Evolutionary conservation across 176 grass and related monocot species (phyloP), one percentile per base, ranked within the genome.

Genomic region (Raddia guianensis): DNA sequence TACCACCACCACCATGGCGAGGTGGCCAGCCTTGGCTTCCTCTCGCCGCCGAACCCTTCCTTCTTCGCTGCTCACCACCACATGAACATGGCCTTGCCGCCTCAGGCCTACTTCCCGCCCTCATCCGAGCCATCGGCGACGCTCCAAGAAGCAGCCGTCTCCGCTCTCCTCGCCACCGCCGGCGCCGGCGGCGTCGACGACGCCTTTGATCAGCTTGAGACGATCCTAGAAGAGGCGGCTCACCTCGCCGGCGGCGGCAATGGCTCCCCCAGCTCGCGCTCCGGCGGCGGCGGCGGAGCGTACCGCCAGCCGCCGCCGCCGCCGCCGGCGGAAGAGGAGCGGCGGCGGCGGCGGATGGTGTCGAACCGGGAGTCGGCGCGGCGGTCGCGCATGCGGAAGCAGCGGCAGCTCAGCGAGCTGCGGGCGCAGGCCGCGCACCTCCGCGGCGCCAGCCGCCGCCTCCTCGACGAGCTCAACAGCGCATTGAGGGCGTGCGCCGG

Each of bases 321-420:
- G 62, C 21, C 27, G 1, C 27, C 27, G 34, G 75, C 85, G 10
- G 79, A 71, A 40, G 86, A 95, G 63, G 96, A 93, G 84, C 46
- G 88, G 59, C 70, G 88, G 72, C 81, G 84, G 37, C 85, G 96
- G 21, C 87, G 96, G 59, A 98, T 91, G 92, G 58, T 93, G 56
- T 98, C 96, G 7, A 98, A 98, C 82, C 80, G 96, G 48, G 92
- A 98, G 88, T 98, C 96, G 6, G 96, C 96, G 20, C 85, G 96
- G 40, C 80, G 90, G 75, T 95, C 92, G 43, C 92, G 96, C 58
- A 90, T 98, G 86, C 93, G 96, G 42, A 95, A 98, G 89, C 96
- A 98, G 82, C 86, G 88, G 73, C 96, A 98, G 72, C 80, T 98
- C n/a, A 89, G 78, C 32, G 88, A 98, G 82, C 88, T 98, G 71